Evolutionary conservation across 1,284 basidiomycete species (phyloP), one percentile per base, ranked within the genome.

Genomic region (Fomes fomentarius): DNA sequence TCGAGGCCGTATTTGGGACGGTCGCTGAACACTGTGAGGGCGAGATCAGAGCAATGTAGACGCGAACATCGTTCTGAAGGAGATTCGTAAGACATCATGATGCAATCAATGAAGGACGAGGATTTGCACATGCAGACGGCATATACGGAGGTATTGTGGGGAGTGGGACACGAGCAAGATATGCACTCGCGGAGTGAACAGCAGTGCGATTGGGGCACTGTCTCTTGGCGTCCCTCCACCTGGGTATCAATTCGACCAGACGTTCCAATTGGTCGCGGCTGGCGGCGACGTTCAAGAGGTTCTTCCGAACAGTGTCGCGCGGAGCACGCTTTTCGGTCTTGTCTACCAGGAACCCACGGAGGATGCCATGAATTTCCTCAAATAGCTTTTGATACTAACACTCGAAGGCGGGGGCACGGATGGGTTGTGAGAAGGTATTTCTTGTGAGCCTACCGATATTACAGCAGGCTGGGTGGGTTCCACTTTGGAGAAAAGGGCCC

Each of bases 11-110:
- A 86, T 63, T 81, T 84, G 14, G 83, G 71, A 56, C 79, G 83
- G 64, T 86, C 70, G 24, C 81, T 79, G 64, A 85, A 87, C 15
- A 88, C 80, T 12, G 76, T 70, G 15, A 89, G 71, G 5, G 85
- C 84, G 34, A 86, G 75, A 28, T 72, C 63, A 1, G 83, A 80
- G 56, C 81, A 81, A 3, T 70, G 65, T 2, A 87, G 75, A 58
- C 85, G 76, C 52, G 77, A 74, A 49, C 84, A 87, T 10, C 85
- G 84, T 40, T 79, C 87, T 89, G 52, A 11, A 25, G n/a, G 35
- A 15, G 8, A 17, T 9, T 35, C 9, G 40, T 53, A 4, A 45
- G 50, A 30, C 15, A n/a, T n/a, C 5, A 11, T 15, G 15, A 12
- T 12, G 21, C 10, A 10, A 11, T 10, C 14, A 4, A 22, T 12